Evolutionary conservation across 1,284 basidiomycete species (phyloP).

Genomic region (Austroboletus novae-zelandiae): DNA sequence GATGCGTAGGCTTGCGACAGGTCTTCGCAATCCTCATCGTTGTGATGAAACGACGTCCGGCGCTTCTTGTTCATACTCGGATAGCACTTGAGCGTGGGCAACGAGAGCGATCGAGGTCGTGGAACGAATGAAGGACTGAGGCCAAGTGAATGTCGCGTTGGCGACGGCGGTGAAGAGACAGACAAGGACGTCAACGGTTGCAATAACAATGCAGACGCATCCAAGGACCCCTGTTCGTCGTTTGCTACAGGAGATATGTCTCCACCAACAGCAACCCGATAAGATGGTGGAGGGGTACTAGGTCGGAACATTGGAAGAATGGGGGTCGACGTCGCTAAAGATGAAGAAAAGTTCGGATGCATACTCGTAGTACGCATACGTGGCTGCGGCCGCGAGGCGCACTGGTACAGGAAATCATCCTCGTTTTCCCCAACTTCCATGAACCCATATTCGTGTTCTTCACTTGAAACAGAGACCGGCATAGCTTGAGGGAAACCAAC

Average conservation of each 20-base stretch:
- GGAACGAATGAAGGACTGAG: slow-evolving; percentile 14
- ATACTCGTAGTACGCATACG: slow-evolving; percentile 35
- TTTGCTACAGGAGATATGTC: not conserved
- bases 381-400: slow-evolving; percentile 11
- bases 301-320: slow-evolving; percentile 22
- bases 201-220: slow-evolving; percentile 28
- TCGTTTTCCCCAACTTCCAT: slow-evolving; percentile 10
- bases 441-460: slow-evolving; percentile 2
- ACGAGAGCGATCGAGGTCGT: slow-evolving; percentile 24
- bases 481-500: slow-evolving; percentile 21
- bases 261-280: slow-evolving; percentile 11
- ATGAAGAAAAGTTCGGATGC: slow-evolving; percentile 12
- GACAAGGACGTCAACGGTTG: slow-evolving; percentile 25
- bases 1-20: slow-evolving; percentile 29
- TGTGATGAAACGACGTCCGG: slow-evolving; percentile 12
- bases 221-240: slow-evolving; percentile 10
- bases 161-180: slow-evolving; percentile 7
- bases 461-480: not conserved
- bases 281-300: slow-evolving; percentile 25
- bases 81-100: slow-evolving; percentile 12
- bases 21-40: slow-evolving; percentile 23
- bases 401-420: slow-evolving; percentile 28
- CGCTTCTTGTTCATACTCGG: slow-evolving; percentile 7
- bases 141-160: slow-evolving; percentile 9
- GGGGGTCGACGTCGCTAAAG: slow-evolving; percentile 5